Evolutionary conservation across 495 filamentous ascomycete species (phyloP).

Genomic region (Aspergillus saccharolyticus): DNA sequence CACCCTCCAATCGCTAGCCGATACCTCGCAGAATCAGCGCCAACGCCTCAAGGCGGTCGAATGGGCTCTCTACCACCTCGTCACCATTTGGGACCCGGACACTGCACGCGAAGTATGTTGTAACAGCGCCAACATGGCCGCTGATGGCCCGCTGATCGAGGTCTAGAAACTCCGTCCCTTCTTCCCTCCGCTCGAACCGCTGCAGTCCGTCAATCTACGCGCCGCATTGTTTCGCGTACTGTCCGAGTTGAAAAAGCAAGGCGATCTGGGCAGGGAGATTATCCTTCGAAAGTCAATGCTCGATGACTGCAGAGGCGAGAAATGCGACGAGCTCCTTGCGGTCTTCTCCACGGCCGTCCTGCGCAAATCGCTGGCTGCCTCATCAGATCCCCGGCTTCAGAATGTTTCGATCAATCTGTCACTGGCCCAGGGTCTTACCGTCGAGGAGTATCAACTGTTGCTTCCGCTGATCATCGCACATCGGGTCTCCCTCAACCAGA

Average conservation of each 20-base stretch:
- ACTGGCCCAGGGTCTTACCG: constrained; percentile 54
- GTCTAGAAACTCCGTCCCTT: constrained; percentile 78
- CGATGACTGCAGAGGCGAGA: constrained; percentile 83
- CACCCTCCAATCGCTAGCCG: constrained; percentile 56
- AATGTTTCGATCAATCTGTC: constrained; percentile 56
- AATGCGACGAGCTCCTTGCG: constrained; percentile 72
- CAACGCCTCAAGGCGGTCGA: constrained; percentile 72
- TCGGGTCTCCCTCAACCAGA: constrained; percentile 53
- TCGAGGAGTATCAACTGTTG: constrained; percentile 54
- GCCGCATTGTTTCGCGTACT: constrained; percentile 75
- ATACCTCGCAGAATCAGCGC: constrained; percentile 68
- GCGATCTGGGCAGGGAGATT: constrained; percentile 68
- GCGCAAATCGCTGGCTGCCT: constrained; percentile 56
- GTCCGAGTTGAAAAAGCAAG: constrained; percentile 80
- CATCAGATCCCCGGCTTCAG: constrained; percentile 25
- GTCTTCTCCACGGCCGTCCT: constrained; percentile 76
- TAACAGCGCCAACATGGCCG: neutral
- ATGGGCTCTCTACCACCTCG: constrained; percentile 80
- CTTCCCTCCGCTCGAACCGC: constrained; percentile 79
- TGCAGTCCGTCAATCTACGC: constrained; percentile 84
- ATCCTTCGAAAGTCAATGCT: constrained; percentile 84
- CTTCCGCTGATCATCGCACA: constrained; percentile 68
- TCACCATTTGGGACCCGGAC: constrained; percentile 72
- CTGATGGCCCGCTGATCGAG: constrained; percentile 4
- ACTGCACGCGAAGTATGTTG: constrained; percentile 59